Evolutionary conservation across 2,329 filamentous ascomycete species (phyloP).

Genomic region (Kalmusia sp.): DNA sequence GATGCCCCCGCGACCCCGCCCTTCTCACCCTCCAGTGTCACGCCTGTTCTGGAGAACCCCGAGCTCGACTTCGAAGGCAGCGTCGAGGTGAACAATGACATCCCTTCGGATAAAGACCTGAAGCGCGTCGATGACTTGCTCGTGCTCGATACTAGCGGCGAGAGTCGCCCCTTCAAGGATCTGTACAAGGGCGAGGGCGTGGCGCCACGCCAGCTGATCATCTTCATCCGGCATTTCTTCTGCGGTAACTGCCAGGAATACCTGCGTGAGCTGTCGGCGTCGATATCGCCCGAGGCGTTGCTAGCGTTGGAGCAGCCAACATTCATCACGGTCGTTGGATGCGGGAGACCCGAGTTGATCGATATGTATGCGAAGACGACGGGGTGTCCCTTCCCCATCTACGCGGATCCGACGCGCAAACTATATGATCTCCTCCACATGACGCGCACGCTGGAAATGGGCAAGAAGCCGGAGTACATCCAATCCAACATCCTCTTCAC

Average conservation of each 20-base stretch:
- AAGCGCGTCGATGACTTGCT: constrained; percentile 38
- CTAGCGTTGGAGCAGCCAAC: constrained; percentile 61
- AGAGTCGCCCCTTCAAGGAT: constrained; percentile 45
- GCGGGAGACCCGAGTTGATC: constrained; percentile 73
- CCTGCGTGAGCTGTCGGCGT: constrained; percentile 66
- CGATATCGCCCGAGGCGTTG: constrained; percentile 57
- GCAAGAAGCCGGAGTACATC: constrained; percentile 71
- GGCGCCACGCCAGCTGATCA: constrained; percentile 64
- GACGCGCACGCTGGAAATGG: constrained; percentile 68
- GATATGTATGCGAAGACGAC: constrained; percentile 69
- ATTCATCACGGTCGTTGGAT: constrained; percentile 74
- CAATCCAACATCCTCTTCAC: constrained; percentile 56
- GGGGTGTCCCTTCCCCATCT: constrained; percentile 74
- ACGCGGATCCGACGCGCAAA: constrained; percentile 73
- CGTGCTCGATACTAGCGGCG: constrained; percentile 44
- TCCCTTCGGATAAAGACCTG: constrained; percentile 41
- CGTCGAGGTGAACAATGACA: constrained; percentile 45
- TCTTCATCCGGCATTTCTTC: constrained; percentile 83
- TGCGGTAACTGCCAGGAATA: constrained; percentile 83
- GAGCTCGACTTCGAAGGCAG: constrained; percentile 41
- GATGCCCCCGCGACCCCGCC: constrained; percentile 30
- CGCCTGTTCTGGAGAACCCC: constrained; percentile 34
- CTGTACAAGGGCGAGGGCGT: constrained; percentile 44
- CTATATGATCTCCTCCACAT: constrained; percentile 74
- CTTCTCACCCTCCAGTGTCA: constrained; percentile 41